Conservation (phyloP, 1,139 yeast genomes). For the Martiniozyma asiatica region DNA sequence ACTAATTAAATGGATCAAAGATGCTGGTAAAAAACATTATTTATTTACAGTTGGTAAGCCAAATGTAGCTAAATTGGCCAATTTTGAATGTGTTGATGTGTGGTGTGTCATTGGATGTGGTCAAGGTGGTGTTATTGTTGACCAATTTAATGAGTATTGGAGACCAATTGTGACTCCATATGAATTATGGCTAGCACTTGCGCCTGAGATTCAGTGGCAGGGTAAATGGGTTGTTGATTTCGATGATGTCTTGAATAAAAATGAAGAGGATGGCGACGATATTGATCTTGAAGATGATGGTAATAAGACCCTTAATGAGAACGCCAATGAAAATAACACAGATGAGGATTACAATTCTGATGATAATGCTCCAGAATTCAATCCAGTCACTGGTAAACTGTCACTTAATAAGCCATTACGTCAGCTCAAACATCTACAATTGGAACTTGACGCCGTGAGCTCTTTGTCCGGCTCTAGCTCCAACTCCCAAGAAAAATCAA, state of each 20-base stretch:
- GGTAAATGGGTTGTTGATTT: slow-evolving; percentile 90
- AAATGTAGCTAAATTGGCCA: slow-evolving; percentile 93
- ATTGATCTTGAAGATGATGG: slow-evolving; percentile 18
- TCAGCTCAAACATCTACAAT: slow-evolving; percentile 49
- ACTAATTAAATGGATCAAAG: slow-evolving; percentile 44
- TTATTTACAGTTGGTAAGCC: slow-evolving; percentile 96
- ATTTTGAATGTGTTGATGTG: slow-evolving; percentile 79
- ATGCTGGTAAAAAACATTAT: slow-evolving; percentile 83
- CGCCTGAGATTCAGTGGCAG: slow-evolving; percentile 70
- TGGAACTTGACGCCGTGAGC: slow-evolving; percentile 24
- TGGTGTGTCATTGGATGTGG: slow-evolving; percentile 96
- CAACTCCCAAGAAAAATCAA: slow-evolving; percentile 9
- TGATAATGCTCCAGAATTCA: slow-evolving; percentile 71
- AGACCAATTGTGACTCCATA: slow-evolving; percentile 92
- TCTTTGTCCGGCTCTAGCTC: neutral
- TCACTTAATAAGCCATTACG: slow-evolving; percentile 68
- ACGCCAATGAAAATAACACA: slow-evolving; percentile 9
- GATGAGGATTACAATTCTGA: slow-evolving; percentile 33
- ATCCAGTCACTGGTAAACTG: slow-evolving; percentile 76
- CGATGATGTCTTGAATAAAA: slow-evolving; percentile 31
- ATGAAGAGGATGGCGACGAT: slow-evolving; percentile 20
- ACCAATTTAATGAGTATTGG: slow-evolving; percentile 65
- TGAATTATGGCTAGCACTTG: slow-evolving; percentile 71
- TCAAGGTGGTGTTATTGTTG: slow-evolving; percentile 81
- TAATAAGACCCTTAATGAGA: slow-evolving; percentile 1